phyloP scores from a whole-genome alignment of 495 filamentous ascomycete species.

The Letharia lupina region DNA sequence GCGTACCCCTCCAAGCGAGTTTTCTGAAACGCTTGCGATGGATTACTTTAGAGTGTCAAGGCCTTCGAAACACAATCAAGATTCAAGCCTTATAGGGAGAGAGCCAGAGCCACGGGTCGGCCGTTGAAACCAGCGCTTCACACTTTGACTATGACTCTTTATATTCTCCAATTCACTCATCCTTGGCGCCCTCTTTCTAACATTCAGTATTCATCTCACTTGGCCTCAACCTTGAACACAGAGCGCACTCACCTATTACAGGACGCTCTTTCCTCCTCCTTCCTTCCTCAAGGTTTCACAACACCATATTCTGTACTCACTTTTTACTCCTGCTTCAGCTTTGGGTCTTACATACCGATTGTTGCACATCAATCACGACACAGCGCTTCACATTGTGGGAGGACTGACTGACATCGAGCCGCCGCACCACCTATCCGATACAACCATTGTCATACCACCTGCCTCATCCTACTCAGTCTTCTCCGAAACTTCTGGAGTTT shows the following conservation, averaged over 20 bases:
- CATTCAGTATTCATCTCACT: neutral
- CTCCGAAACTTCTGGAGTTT: neutral
- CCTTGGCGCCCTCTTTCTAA: neutral
- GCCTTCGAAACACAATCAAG: neutral
- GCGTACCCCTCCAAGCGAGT: neutral
- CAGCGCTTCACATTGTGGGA: neutral
- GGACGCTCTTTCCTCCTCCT: neutral
- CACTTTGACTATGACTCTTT: neutral
- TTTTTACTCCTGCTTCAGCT: neutral
- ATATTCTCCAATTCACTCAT: neutral
- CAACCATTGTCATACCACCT: neutral
- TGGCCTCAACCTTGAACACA: neutral
- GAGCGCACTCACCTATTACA: neutral
- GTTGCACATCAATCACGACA: neutral
- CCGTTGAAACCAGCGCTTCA: neutral
- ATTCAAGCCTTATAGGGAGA: neutral
- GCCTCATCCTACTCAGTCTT: neutral
- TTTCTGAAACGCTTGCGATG: neutral
- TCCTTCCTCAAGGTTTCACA: neutral
- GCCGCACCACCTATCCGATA: neutral
- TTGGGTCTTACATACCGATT: neutral
- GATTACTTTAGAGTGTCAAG: neutral
- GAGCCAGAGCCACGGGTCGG: neutral
- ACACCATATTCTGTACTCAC: neutral
- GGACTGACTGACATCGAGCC: neutral